Percentiles rank a stretch among this genome's conserved stretches.
Conservation (phyloP, 2,329 filamentous ascomycete genomes). For the Arthrinium phaeospermum region DNA sequence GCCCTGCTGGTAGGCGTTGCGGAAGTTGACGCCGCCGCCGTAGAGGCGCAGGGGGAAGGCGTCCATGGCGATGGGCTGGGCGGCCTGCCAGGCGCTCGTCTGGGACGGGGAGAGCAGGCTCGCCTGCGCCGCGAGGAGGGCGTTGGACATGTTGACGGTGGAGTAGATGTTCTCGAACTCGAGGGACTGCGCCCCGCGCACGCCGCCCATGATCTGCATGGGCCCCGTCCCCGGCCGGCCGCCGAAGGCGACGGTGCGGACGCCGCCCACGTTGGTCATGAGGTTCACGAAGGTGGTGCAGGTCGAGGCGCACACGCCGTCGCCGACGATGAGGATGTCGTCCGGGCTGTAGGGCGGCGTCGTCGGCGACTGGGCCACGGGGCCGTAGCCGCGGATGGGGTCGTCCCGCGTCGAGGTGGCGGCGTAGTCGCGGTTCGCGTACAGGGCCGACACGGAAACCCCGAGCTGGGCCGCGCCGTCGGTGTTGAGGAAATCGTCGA, state of each 20-base stretch:
- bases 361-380: neutral
- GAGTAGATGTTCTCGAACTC: constrained; percentile 25
- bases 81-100: neutral
- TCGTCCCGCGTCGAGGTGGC: neutral
- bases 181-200: constrained; percentile 56
- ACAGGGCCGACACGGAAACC: neutral
- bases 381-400: neutral
- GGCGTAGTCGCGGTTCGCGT: neutral
- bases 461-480: neutral
- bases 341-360: constrained; percentile 41
- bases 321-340: constrained; percentile 52
- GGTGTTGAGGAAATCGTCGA: neutral
- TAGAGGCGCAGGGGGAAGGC: constrained; percentile 41
- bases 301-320: constrained; percentile 65
- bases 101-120: constrained; percentile 23
- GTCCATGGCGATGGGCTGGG: constrained; percentile 15
- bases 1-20: constrained; percentile 40
- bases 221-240: constrained; percentile 56
- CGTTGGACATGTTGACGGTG: neutral
- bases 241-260: constrained; percentile 63
- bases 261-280: constrained; percentile 55
- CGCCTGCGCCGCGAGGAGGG: constrained; percentile 24
- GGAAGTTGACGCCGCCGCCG: constrained; percentile 52
- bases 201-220: constrained; percentile 65
- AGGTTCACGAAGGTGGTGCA: constrained; percentile 64